These are phyloP conservation scores for Cutaneotrichosporon sp. DNA, from an alignment of 1,284 basidiomycete genomes.

Conservation along the genomic window DNA sequence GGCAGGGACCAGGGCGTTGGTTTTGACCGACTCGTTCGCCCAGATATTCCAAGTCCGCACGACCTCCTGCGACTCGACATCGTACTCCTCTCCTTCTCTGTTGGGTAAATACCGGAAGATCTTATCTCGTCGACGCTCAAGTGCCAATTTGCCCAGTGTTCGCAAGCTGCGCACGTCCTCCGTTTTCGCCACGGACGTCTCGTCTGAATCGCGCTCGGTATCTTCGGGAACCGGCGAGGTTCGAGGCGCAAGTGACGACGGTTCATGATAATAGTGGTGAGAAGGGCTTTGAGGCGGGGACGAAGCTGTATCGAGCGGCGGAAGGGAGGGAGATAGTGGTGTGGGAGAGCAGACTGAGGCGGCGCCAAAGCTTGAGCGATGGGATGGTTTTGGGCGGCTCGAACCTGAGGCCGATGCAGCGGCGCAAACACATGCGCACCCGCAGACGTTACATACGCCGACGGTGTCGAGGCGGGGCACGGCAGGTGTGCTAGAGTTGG, in stretches of 20 bases:
- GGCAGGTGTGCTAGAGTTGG: not conserved
- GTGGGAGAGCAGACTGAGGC: not conserved
- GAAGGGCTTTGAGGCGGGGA: not conserved
- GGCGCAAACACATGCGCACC: not conserved
- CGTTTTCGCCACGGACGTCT: not conserved
- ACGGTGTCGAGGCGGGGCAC: not conserved
- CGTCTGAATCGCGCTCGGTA: not conserved
- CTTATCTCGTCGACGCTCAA: slow-evolving; percentile 1
- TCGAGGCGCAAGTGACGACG: not conserved
- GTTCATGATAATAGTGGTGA: not conserved
- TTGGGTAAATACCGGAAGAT: not conserved
- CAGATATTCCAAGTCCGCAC: slow-evolving; percentile 13
- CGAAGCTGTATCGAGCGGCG: not conserved
- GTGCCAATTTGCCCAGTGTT: not conserved
- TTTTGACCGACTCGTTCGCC: slow-evolving; percentile 29
- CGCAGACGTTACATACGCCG: not conserved
- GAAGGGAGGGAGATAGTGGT: not conserved
- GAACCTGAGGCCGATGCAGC: not conserved
- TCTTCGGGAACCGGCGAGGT: slow-evolving; percentile 5
- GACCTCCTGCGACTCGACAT: not conserved
- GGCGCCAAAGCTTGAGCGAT: not conserved
- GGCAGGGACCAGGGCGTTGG: slow-evolving; percentile 27
- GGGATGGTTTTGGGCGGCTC: not conserved
- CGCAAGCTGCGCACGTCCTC: not conserved
- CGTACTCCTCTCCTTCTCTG: not conserved